Evolutionary conservation across 2,329 filamentous ascomycete species (phyloP).

Genomic region (Cladosporium sp.): DNA sequence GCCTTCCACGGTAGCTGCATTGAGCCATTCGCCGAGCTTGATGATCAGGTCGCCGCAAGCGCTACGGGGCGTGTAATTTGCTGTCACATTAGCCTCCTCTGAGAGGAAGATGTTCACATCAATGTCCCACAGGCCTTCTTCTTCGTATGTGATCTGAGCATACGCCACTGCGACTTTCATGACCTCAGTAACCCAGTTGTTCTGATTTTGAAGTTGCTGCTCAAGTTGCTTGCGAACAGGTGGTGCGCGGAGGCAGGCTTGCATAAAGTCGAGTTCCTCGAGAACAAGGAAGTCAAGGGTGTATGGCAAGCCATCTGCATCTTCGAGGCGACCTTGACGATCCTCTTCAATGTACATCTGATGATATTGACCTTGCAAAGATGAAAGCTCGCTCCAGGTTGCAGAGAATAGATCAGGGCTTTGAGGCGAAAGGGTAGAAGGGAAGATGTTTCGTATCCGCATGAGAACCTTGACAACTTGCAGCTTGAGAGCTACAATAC

Average conservation of each 20-base stretch:
- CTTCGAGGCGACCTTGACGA: slow-evolving; percentile 81
- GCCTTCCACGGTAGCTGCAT: slow-evolving; percentile 69
- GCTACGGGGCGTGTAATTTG: slow-evolving; percentile 92
- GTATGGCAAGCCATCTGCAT: slow-evolving; percentile 87
- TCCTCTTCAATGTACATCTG: slow-evolving; percentile 82
- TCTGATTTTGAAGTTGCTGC: slow-evolving; percentile 61
- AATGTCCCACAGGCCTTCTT: slow-evolving; percentile 93
- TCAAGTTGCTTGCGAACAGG: slow-evolving; percentile 89
- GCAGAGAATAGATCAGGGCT: slow-evolving; percentile 79
- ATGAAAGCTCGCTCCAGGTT: slow-evolving; percentile 82
- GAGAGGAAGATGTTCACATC: slow-evolving; percentile 94
- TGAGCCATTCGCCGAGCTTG: slow-evolving; percentile 88
- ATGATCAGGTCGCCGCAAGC: slow-evolving; percentile 89
- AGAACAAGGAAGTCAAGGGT: slow-evolving; percentile 90
- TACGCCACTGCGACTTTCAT: slow-evolving; percentile 83
- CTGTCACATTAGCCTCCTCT: slow-evolving; percentile 90
- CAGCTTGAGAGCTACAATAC: slow-evolving; percentile 79
- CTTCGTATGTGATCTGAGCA: slow-evolving; percentile 85
- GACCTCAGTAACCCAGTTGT: slow-evolving; percentile 79
- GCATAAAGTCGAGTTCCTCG: slow-evolving; percentile 92
- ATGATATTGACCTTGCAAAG: slow-evolving; percentile 69
- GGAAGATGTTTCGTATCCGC: slow-evolving; percentile 81
- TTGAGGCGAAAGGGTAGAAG: slow-evolving; percentile 74
- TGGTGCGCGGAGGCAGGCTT: slow-evolving; percentile 81
- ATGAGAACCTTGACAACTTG: slow-evolving; percentile 89